Base-by-base conservation (phyloP, 306 rosid genomes). In the Prunus campanulata region DNA sequence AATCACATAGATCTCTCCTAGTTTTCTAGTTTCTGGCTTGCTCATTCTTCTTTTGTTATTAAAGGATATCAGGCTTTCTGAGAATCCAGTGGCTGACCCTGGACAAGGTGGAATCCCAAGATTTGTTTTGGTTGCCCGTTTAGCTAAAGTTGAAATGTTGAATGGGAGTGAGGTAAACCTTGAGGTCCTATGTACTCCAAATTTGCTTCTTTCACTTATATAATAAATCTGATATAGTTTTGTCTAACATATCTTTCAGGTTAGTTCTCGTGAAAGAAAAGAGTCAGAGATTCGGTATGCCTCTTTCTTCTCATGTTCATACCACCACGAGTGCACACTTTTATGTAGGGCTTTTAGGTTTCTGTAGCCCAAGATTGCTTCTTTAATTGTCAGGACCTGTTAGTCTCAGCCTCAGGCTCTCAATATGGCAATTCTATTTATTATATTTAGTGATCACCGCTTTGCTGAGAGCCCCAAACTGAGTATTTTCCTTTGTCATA, bases 281-380 rank as follows among this genome's bases (percentile, higher is more conserved):
- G 98, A 95, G 52, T 95, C 98, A 8, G 98, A 95, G 86, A 92
- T 95, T 77, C 88, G 97, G 98, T 92, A 74, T 20, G 78, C 57
- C 75, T 79, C 66, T 82, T 74, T 74, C 67, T 74, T 54, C 57
- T 64, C 49, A 42, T 56, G 18, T 29, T 20, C 12, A 22, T 74
- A 55, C 35, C 61, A 66, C 61, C 30, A 50, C 24, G 42, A 51
- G 64, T 35, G 51, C 32, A 55, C 22, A 61, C 56, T 52, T 22
- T 56, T 60, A 59, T 61, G 11, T 32, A 51, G 56, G 22, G 46
- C 22, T 2, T 24, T 18, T 22, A 22, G 16, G 15, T 47, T 76
- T 66, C 29, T 67, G 35, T 47, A 25, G 52, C 30, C 68, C 64
- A 2, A 12, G 46, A 24, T 39, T 6, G 8, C 39, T 16, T 75